Evolutionary conservation across 768 basidiomycete species (phyloP), one percentile per base, ranked within the genome.

Genomic region (Termitomyces sp.): DNA sequence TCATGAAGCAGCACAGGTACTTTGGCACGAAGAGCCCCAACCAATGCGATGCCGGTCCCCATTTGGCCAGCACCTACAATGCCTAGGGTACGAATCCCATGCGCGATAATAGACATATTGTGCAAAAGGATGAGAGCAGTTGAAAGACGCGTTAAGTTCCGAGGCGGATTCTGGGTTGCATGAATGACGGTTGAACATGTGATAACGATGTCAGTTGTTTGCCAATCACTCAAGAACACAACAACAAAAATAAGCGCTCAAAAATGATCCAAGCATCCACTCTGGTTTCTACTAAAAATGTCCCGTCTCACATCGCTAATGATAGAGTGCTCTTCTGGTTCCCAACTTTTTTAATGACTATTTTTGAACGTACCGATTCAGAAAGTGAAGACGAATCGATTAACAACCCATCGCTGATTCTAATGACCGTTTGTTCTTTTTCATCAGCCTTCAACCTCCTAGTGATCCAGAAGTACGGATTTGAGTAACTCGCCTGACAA

Each of bases 1-100:
- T 98, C 95, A 63, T 92, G 81, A n/a, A 98, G 71, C 36, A 91
- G 77, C 4, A 97, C 92, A 3, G 91, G 86, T 5, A 95, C 86
- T 66, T 86, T 86, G 43, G 95, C 96, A 35, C 88, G 85, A 24
- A 94, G 77, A 40, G 92, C 88, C 20, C 93, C 80, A 43, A 96
- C 93, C 53, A 89, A 81, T 61, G 94, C 92, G 48, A 98, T 98
- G 2, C 95, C 96, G 0, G 90, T 84, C 61, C 95, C 95, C 90
- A 91, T 92, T 69, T 92, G 90, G 50, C 90, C 91, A 20, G 89
- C 86, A 46, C 90, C 90, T 36, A 95, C 78, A 61, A 94, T 84
- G 24, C 89, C 93, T 0, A 93, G 73, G 4, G 77, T 83, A 54
- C 82, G 83, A 61, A 94, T 85, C 48, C 88, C 90, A 65, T 92